These are phyloP conservation scores for Scolecobasidium constrictum DNA, from an alignment of 2,329 filamentous ascomycete genomes.

Conservation along the genomic window DNA sequence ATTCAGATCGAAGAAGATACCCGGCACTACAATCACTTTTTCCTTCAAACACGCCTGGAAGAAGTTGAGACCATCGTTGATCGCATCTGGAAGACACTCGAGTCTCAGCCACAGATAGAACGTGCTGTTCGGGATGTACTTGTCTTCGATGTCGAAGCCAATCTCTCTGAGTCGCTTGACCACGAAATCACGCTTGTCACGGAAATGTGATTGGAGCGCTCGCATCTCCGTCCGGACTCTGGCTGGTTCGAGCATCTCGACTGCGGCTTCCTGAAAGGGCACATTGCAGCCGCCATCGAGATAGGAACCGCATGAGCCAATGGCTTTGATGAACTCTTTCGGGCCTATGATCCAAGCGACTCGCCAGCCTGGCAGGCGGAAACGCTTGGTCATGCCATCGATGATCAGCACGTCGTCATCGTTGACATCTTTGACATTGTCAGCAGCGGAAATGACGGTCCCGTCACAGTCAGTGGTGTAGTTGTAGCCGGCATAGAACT, in stretches of 20 bases:
- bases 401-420: slow-evolving; percentile 88
- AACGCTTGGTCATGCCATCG: slow-evolving; percentile 91
- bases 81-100: slow-evolving; percentile 58
- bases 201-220: slow-evolving; percentile 82
- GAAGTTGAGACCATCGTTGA: slow-evolving; percentile 91
- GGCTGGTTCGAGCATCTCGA: slow-evolving; percentile 81
- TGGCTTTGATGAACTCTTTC: slow-evolving; percentile 91
- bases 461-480: slow-evolving; percentile 90
- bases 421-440: slow-evolving; percentile 83
- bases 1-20: slow-evolving; percentile 97
- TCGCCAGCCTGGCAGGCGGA: slow-evolving; percentile 90
- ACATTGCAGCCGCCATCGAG: slow-evolving; percentile 91
- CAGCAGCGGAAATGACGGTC: slow-evolving; percentile 75
- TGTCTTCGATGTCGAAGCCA: slow-evolving; percentile 62
- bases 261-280: slow-evolving; percentile 87
- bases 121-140: slow-evolving; percentile 73
- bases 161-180: slow-evolving; percentile 69
- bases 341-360: slow-evolving; percentile 94
- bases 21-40: slow-evolving; percentile 92
- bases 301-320: slow-evolving; percentile 86
- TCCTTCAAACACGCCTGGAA: slow-evolving; percentile 88
- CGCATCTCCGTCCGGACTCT: slow-evolving; percentile 79
- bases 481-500: slow-evolving; percentile 91
- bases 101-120: slow-evolving; percentile 82
- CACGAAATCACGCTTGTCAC: slow-evolving; percentile 86